These are phyloP conservation scores for Paratinospora sagittata DNA, from an alignment of 164 flowering plant genomes.

Conservation along the genomic window DNA sequence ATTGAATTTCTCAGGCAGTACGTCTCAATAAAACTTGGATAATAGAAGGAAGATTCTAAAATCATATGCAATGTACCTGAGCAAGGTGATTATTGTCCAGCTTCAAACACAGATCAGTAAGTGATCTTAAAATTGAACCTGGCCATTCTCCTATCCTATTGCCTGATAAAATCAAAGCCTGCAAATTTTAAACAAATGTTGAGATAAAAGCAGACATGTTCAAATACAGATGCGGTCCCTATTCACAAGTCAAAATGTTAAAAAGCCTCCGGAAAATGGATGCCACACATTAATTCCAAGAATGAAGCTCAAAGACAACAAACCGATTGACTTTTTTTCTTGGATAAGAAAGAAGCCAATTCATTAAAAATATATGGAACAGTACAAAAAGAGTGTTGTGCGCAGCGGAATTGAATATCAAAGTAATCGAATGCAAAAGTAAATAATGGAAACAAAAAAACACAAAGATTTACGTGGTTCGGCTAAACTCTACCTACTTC, in stretches of 20 bases:
- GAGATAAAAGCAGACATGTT: slow-evolving; percentile 1
- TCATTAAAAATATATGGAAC: too few species aligned
- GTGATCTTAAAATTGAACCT: slow-evolving; percentile 51
- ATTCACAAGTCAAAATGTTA: not conserved
- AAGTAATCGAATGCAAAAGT: too few species aligned
- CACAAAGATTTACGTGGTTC: too few species aligned
- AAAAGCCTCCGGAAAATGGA: not conserved
- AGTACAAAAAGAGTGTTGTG: too few species aligned
- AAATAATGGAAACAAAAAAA: too few species aligned
- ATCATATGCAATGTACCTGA: slow-evolving; percentile 40
- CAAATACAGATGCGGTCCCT: not conserved
- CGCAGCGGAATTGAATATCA: too few species aligned
- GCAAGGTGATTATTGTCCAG: slow-evolving; percentile 70
- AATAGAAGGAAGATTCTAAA: not conserved
- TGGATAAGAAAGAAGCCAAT: not conserved
- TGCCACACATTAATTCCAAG: not conserved
- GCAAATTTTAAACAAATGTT: slow-evolving; percentile 22
- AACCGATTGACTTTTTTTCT: too few species aligned
- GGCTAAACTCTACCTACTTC: too few species aligned
- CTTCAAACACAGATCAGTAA: slow-evolving; percentile 62
- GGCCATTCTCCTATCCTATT: slow-evolving; percentile 92
- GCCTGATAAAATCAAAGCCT: slow-evolving; percentile 70
- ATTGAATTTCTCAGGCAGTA: not conserved
- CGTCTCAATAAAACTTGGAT: not conserved
- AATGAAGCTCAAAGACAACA: not conserved